These are phyloP conservation scores for Borovskyia barvae DNA, from an alignment of 208 protist genomes.

Conservation along the genomic window DNA sequence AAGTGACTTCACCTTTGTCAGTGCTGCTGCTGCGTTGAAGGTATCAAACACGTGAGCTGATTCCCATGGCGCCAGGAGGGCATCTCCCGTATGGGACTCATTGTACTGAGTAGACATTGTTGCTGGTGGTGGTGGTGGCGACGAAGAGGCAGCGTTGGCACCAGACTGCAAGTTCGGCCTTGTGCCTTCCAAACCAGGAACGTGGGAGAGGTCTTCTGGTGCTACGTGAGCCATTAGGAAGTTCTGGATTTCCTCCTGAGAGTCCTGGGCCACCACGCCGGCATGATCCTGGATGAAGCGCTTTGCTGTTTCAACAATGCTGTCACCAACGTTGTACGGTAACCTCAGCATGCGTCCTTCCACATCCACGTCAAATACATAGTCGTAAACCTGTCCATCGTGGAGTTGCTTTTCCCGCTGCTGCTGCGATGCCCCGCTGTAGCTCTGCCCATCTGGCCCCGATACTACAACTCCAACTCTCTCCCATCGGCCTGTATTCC, in stretches of 20 bases:
- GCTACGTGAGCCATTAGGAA: constrained; percentile 87
- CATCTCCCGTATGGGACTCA: too few relatives aligned
- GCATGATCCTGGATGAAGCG: constrained; percentile 83
- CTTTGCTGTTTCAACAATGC: constrained; percentile 84
- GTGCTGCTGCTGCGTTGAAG: constrained; percentile 50
- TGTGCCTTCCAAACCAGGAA: constrained; percentile 26
- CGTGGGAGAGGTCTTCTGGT: constrained; percentile 32
- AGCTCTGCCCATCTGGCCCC: constrained; percentile 36
- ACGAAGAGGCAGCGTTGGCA: not conserved
- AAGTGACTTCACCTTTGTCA: constrained; percentile 58
- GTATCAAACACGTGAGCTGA: constrained; percentile 28
- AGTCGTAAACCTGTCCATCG: constrained; percentile 93
- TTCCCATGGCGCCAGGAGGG: constrained; percentile 15
- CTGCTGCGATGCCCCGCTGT: constrained; percentile 26
- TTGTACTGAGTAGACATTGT: too few relatives aligned
- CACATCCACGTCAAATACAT: constrained; percentile 95
- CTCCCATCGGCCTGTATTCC: constrained; percentile 68
- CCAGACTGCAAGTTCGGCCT: not conserved
- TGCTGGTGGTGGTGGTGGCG: not conserved
- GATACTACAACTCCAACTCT: constrained; percentile 93
- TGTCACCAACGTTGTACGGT: constrained; percentile 90
- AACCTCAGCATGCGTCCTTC: constrained; percentile 79
- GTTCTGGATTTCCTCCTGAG: constrained; percentile 90
- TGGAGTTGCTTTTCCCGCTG: constrained; percentile 62
- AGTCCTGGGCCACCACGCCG: constrained; percentile 76